Evolutionary conservation across 345 rosid genomes (phyloP).

Genomic region (Leavenworthia alabamica): DNA sequence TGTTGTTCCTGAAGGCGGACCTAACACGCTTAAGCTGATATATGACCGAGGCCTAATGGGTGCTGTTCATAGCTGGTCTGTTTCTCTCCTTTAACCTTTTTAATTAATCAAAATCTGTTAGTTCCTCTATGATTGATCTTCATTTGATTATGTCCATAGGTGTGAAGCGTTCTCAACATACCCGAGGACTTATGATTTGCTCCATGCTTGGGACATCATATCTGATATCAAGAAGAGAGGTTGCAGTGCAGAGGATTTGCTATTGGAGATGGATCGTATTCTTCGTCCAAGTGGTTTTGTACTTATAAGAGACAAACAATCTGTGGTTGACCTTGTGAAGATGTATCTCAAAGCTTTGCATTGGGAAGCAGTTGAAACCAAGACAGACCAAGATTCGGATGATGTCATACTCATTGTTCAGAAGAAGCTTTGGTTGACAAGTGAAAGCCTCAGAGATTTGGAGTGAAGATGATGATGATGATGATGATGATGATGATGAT

Average conservation of each 20-base stretch:
- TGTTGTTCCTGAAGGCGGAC: conserved; percentile 80
- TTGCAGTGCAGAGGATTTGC: conserved; percentile 74
- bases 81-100: not conserved
- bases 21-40: conserved; percentile 70
- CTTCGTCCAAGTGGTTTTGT: conserved; percentile 81
- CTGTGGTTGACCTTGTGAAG: conserved; percentile 58
- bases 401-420: conserved; percentile 46
- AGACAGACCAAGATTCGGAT: conserved; percentile 49
- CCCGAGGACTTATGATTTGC: conserved; percentile 84
- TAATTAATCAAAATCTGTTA: not conserved
- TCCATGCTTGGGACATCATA: conserved; percentile 67
- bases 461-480: conserved; percentile 30
- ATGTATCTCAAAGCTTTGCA: conserved; percentile 63
- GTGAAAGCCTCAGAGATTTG: conserved; percentile 64
- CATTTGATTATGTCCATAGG: conserved; percentile 34
- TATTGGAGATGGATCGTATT: conserved; percentile 89
- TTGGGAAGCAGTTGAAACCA: conserved; percentile 74
- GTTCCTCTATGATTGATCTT: not conserved
- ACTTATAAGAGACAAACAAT: conserved; percentile 65
- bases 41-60: conserved; percentile 90
- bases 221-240: conserved; percentile 70
- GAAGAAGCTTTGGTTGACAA: conserved; percentile 82
- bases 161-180: conserved; percentile 91
- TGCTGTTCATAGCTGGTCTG: conserved; percentile 63
- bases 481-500: too few species aligned